Base-by-base conservation (phyloP, 2,329 filamentous ascomycete genomes). In the Dactylellina haptotyla region DNA sequence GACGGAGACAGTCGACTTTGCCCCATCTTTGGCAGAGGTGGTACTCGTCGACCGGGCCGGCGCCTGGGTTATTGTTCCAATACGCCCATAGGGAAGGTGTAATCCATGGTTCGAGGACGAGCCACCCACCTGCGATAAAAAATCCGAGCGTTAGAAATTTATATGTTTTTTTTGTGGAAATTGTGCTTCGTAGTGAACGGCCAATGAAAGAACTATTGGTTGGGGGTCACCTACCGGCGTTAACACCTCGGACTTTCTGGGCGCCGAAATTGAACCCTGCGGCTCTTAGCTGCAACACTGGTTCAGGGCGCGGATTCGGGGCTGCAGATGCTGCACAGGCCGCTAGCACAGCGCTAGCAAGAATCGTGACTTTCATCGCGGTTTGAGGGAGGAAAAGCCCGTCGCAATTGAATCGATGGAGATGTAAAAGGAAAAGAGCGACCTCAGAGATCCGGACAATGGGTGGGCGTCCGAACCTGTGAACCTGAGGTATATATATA, bases 11-110 rank as follows among this genome's bases (percentile, higher is more conserved):
- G 25, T 81, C 81, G 70, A 83, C 81, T 20, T 82, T 81, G 50
- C 86, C 85, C 23, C 87, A 80, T 2, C 80, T 81, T 53, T 84
- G 79, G 57, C 82, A 83, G 43, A 86, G 80, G 0, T 84, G 85
- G 78, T 83, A 88, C 76, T 88, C 87, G 76, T 89, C 87, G 3
- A 86, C 83, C 1, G 85, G 86, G 41, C 79, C 82, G 50, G 61
- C 45, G 5, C 81, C 81, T 28, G 79, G 79, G 59, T 79, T 78
- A 41, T 78, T 75, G 18, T 78, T 50, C 75, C 72, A 83, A 12
- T 67, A 64, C 79, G 79, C 66, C 77, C 87, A 87, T 51, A 87
- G 81, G 0, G 84, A 86, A n/a, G 85, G 86, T 3, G 85, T 87
- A 57, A 87, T 87, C 84, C 84, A 86, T 45, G 80, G 79, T 76